Base-by-base conservation (phyloP, 129 eudicot species). In the Deinandra increscens region DNA sequence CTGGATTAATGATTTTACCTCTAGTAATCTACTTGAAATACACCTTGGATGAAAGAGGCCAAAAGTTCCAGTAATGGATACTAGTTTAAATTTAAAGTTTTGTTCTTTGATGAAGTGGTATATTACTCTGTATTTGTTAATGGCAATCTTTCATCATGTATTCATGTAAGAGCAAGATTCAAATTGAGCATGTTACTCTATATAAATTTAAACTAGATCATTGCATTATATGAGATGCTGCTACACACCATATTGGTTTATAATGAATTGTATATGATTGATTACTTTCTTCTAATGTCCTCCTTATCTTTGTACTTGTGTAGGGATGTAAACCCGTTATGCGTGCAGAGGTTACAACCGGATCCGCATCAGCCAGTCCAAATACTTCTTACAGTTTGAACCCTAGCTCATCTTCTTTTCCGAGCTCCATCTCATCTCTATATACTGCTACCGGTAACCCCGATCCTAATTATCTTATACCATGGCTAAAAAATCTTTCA, bases 401-500 rank as follows among this genome's bases (percentile, higher is more conserved):
- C 82, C 97, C 99, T 5, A 80, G 83, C 54, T 89, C 96, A 0
- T 86, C 97, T 5, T 93, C 98, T 34, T 76, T 84, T 62, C 95
- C 95, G 7, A 89, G 95, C 79, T 91, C 98, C 13, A 61, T 83
- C 63, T 81, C 91, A 34, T 86, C 92, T 29, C 80, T 69, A 22
- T 87, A 81, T 48, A 70, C 81, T 14, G 79, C 82, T 64, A 83
- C 82, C 36, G 62, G 44, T 11, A 86, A 75, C 49, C 72, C 86
- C 0, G 99, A 93, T 77, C 91, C 95, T 13, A 93, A 87, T 72
- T 85, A 88, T 70, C 97, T 93, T 19, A 93, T 93, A 55, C 99
- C 99, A 38, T 93, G 99, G 99, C 87, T 93, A 3, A 93, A 93
- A 71, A 89, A 89, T 64, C 87, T 93, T 4, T 93, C 99, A 19